Evolutionary conservation across 352 stramenopile species (phyloP).

Genomic region (Phytophthora crassamura): DNA sequence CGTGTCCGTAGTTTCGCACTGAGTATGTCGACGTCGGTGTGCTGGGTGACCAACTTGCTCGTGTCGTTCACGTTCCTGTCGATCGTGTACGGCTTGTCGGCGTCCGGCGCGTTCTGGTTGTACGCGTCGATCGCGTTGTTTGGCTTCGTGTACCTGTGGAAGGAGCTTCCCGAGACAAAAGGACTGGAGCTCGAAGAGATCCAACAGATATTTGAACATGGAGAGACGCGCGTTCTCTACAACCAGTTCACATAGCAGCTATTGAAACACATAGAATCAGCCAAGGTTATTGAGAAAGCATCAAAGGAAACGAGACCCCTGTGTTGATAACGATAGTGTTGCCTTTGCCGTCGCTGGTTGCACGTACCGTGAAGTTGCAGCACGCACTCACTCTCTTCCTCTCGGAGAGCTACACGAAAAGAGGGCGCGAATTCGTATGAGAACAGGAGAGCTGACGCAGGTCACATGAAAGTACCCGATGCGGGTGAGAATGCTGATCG

Average conservation of each 20-base stretch:
- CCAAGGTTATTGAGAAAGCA: too few species aligned
- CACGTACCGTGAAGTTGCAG: too few species aligned
- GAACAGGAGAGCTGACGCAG: neutral
- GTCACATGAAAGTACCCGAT: slow-evolving; percentile 9
- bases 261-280: too few species aligned
- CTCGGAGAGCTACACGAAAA: too few species aligned
- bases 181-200: slow-evolving; percentile 93
- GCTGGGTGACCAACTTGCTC: slow-evolving; percentile 93
- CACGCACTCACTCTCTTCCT: too few species aligned
- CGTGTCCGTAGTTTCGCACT: slow-evolving; percentile 86
- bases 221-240: slow-evolving; percentile 26
- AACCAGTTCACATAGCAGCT: slow-evolving; percentile 1
- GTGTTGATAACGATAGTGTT: too few species aligned
- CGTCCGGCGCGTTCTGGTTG: slow-evolving; percentile 90
- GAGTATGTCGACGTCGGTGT: slow-evolving; percentile 89
- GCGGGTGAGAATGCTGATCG: neutral
- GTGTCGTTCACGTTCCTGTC: slow-evolving; percentile 95
- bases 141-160: slow-evolving; percentile 82
- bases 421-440: neutral
- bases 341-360: too few species aligned
- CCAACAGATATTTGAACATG: slow-evolving; percentile 79
- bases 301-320: too few species aligned
- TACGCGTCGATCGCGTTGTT: slow-evolving; percentile 82
- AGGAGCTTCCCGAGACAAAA: slow-evolving; percentile 92
- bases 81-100: slow-evolving; percentile 65